Percentiles rank a stretch among this genome's conserved stretches.
Evolutionary conservation across 1,284 basidiomycete genomes (phyloP).

Genomic region (Puccinia horiana): DNA sequence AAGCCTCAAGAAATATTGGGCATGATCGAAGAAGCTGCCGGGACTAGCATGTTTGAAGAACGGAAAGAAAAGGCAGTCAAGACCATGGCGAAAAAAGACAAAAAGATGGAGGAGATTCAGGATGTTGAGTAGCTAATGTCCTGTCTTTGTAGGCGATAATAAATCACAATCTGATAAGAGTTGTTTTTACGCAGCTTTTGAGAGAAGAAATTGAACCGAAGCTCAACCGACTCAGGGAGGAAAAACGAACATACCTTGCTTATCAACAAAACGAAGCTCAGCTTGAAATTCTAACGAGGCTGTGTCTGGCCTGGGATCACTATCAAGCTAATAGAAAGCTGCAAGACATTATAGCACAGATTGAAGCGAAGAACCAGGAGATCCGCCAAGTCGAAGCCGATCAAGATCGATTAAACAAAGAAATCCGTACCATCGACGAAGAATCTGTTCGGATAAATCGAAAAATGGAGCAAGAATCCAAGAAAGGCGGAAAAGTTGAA

Average conservation of each 20-base stretch:
- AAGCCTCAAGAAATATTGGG: constrained; percentile 94
- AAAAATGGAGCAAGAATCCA: constrained; percentile 60
- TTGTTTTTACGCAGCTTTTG: constrained; percentile 63
- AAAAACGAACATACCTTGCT: constrained; percentile 85
- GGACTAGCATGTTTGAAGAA: constrained; percentile 99
- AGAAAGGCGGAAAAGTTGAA: constrained; percentile 76
- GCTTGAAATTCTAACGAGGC: constrained; percentile 81
- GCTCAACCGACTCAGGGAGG: constrained; percentile 81
- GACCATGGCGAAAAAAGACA: constrained; percentile 97
- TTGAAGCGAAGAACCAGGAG: constrained; percentile 49
- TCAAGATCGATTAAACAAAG: constrained; percentile 52
- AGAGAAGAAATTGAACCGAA: constrained; percentile 93
- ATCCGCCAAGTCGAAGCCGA: constrained; percentile 47
- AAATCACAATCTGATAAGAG: not conserved
- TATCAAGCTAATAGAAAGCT: constrained; percentile 67
- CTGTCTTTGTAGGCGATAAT: not conserved
- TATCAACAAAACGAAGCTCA: constrained; percentile 88
- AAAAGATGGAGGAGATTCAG: constrained; percentile 87
- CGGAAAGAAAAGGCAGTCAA: constrained; percentile 95
- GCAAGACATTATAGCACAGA: constrained; percentile 51
- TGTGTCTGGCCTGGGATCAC: constrained; percentile 90
- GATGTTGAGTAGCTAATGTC: constrained; percentile 59
- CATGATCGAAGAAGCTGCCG: constrained; percentile 98
- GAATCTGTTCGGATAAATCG: constrained; percentile 58
- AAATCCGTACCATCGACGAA: constrained; percentile 61